phyloP scores from a whole-genome alignment of 2,329 filamentous ascomycete species.

The Cryoendolithus antarcticus region DNA sequence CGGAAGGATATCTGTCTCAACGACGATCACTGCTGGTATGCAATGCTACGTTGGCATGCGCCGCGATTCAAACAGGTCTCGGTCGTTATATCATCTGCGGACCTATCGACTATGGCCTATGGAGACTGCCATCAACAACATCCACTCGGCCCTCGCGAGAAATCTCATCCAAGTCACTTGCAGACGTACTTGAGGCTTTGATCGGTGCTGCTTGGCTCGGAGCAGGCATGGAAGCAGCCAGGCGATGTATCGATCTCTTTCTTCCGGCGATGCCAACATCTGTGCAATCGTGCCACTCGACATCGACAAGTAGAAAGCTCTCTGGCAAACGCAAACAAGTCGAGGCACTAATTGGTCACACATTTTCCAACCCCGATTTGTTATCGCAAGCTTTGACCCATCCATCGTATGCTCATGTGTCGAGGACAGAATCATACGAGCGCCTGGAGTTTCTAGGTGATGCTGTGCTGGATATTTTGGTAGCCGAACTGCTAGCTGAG shows the following conservation, averaged over 20 bases:
- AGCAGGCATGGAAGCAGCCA: constrained; percentile 50
- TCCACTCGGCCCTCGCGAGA: constrained; percentile 20
- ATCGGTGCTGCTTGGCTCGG: constrained; percentile 61
- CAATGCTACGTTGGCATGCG: constrained; percentile 59
- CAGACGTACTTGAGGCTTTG: constrained; percentile 73
- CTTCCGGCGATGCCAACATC: not conserved
- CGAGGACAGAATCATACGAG: constrained; percentile 46
- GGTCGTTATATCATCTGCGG: constrained; percentile 59
- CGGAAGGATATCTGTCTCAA: constrained; percentile 60
- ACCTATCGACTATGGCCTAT: constrained; percentile 54
- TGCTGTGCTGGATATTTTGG: constrained; percentile 63
- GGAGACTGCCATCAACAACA: constrained; percentile 47
- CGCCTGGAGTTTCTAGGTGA: constrained; percentile 81
- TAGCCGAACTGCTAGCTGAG: constrained; percentile 48
- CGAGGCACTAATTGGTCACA: constrained; percentile 56
- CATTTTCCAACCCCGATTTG: constrained; percentile 53
- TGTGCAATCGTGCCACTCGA: not conserved
- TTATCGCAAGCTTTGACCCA: constrained; percentile 72
- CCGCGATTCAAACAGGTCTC: constrained; percentile 50
- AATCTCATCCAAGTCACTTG: constrained; percentile 63
- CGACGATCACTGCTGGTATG: constrained; percentile 54
- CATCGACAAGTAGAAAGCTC: not conserved
- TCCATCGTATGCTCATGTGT: constrained; percentile 20
- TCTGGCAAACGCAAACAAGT: constrained; percentile 34
- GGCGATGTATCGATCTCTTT: constrained; percentile 52